Percentiles rank a stretch among this genome's conserved stretches.
phyloP scores from a whole-genome alignment of 2,329 filamentous ascomycete species.

The Stachybotrys chlorohalonatus region DNA sequence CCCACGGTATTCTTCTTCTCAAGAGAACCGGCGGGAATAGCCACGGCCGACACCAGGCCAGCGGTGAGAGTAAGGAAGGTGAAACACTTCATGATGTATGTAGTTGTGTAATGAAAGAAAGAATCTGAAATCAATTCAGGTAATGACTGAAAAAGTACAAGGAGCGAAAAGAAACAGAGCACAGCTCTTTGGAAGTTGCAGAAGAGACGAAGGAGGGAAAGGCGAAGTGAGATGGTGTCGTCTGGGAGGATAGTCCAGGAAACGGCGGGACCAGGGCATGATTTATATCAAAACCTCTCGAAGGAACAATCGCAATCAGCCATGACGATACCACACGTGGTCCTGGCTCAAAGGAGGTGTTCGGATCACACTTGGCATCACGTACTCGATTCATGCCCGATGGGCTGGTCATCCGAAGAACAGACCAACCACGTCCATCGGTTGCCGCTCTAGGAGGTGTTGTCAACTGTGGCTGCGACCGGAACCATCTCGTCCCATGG shows the following conservation, averaged over 20 bases:
- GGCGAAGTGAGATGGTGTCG: neutral
- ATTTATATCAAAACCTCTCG: neutral
- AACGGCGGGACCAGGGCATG: neutral
- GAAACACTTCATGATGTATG: slow-evolving; percentile 16
- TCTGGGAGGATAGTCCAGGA: neutral
- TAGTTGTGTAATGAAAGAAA: neutral
- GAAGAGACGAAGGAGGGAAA: slow-evolving; percentile 6
- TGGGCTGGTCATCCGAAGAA: neutral
- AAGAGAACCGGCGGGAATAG: slow-evolving; percentile 9
- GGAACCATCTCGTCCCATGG: neutral
- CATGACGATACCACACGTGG: neutral
- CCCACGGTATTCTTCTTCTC: neutral
- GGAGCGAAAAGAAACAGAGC: slow-evolving; percentile 16
- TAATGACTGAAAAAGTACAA: slow-evolving; percentile 4
- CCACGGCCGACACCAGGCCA: slow-evolving; percentile 19
- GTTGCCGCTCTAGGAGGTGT: neutral
- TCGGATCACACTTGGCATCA: neutral
- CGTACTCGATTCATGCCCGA: neutral
- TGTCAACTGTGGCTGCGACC: neutral
- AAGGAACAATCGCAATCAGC: neutral
- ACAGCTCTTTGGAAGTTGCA: slow-evolving; percentile 16
- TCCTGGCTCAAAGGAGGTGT: neutral
- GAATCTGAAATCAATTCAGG: slow-evolving; percentile 1
- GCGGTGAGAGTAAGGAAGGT: slow-evolving; percentile 16
- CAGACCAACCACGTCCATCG: neutral